Evolutionary conservation across 192 early-diverging fungal species (phyloP).

Genomic region (Coemansia sp.): DNA sequence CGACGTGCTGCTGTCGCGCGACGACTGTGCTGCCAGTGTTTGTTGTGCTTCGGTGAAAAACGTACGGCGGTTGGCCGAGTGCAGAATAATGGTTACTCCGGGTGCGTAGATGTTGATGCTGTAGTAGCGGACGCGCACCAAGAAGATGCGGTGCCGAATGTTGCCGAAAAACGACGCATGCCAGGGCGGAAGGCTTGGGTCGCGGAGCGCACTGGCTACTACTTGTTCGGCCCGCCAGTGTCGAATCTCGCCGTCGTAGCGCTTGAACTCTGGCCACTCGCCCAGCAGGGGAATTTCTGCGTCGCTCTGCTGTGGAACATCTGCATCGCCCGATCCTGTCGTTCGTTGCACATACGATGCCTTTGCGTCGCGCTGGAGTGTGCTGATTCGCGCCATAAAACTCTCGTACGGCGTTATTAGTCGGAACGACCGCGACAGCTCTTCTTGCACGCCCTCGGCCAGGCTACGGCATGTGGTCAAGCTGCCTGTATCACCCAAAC

Average conservation of each 20-base stretch:
- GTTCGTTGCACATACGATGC: constrained; percentile 14
- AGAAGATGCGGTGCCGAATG: constrained; percentile 16
- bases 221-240: constrained; percentile 14
- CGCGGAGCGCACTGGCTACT: constrained; percentile 15
- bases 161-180: constrained; percentile 22
- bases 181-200: constrained; percentile 9
- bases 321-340: not conserved
- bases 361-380: constrained; percentile 24
- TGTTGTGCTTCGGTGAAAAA: constrained; percentile 28
- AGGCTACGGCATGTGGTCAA: constrained; percentile 1
- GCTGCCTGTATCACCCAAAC: not conserved
- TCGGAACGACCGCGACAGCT: constrained; percentile 15
- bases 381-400: constrained; percentile 20
- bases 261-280: constrained; percentile 17
- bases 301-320: not conserved
- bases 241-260: constrained; percentile 17
- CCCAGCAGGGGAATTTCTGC: constrained; percentile 7
- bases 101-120: constrained; percentile 25
- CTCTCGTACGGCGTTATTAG: constrained; percentile 11
- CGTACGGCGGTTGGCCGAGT: constrained; percentile 39
- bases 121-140: constrained; percentile 36
- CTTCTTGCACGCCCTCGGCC: constrained; percentile 6
- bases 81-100: constrained; percentile 22
- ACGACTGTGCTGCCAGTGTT: not conserved
- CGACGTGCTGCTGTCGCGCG: constrained; percentile 10